Percentiles rank a stretch among this genome's conserved stretches.
These are phyloP conservation scores for Paramecium pentaurelia DNA, from an alignment of 73 alveolate genomes.

Conservation along the genomic window DNA sequence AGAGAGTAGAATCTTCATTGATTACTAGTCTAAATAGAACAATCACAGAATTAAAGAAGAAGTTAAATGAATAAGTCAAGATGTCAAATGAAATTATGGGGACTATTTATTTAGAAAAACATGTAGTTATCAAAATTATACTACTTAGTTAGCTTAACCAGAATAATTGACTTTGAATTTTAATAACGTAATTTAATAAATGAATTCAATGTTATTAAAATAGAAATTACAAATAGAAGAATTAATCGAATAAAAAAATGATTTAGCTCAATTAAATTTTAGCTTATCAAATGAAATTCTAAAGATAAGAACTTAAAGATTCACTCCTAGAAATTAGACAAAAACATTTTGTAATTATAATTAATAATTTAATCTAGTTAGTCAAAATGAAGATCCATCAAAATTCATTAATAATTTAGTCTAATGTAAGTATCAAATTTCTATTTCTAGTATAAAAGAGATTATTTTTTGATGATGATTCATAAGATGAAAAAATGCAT, in stretches of 20 bases:
- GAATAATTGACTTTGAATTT: not conserved
- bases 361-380: not conserved
- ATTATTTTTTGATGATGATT: conserved; percentile 40
- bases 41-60: conserved; percentile 2
- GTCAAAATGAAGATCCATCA: conserved; percentile 31
- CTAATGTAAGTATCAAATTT: not conserved
- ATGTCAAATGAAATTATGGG: not conserved
- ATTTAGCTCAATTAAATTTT: conserved; percentile 33
- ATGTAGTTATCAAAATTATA: not conserved
- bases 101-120: not conserved
- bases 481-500: not conserved
- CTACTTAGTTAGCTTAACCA: not conserved
- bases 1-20: not conserved
- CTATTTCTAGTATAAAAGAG: not conserved
- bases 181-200: not conserved
- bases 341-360: not conserved
- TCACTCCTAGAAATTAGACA: conserved; percentile 2
- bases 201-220: conserved; percentile 29
- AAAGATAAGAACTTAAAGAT: conserved; percentile 41
- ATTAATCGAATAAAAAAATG: conserved; percentile 12
- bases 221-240: conserved; percentile 11
- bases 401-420: conserved; percentile 35
- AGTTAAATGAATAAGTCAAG: not conserved
- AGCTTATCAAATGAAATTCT: conserved; percentile 41
- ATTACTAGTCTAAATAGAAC: not conserved